Percentiles rank a stretch among this genome's conserved stretches.
phyloP scores from a whole-genome alignment of 2,329 filamentous ascomycete genomes.

The Xylaria sp. region DNA sequence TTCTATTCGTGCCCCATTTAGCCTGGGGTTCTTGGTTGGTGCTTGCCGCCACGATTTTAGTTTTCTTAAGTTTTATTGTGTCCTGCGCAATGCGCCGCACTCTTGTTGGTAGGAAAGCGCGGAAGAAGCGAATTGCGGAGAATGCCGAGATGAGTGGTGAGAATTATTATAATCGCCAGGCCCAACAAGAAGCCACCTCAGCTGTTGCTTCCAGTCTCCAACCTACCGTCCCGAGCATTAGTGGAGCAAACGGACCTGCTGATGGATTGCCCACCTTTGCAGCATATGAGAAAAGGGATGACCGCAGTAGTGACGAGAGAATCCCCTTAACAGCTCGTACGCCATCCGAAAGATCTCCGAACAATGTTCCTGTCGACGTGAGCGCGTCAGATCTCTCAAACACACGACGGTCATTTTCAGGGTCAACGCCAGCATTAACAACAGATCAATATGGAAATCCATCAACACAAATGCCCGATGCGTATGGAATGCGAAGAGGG shows the following conservation, averaged over 20 bases:
- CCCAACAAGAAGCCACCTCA: slow-evolving; percentile 60
- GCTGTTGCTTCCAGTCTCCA: slow-evolving; percentile 58
- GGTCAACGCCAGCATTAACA: slow-evolving; percentile 51
- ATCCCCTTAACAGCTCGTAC: slow-evolving; percentile 75
- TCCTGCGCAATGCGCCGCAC: slow-evolving; percentile 96
- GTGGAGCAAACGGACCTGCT: slow-evolving; percentile 62
- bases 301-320: slow-evolving; percentile 73
- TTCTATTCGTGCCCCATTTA: slow-evolving; percentile 93
- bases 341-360: slow-evolving; percentile 67
- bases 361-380: slow-evolving; percentile 55
- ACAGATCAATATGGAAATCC: slow-evolving; percentile 74
- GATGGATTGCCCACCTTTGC: slow-evolving; percentile 65
- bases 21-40: slow-evolving; percentile 96
- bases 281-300: slow-evolving; percentile 73
- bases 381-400: slow-evolving; percentile 52
- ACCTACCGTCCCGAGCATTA: slow-evolving; percentile 67
- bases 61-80: slow-evolving; percentile 82
- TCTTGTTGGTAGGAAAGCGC: slow-evolving; percentile 89
- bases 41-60: slow-evolving; percentile 85
- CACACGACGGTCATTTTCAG: slow-evolving; percentile 53
- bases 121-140: slow-evolving; percentile 88
- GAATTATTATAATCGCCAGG: slow-evolving; percentile 83
- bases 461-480: slow-evolving; percentile 55
- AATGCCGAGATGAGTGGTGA: slow-evolving; percentile 98
- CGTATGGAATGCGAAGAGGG: slow-evolving; percentile 59